Percentiles rank a stretch among this genome's conserved stretches.
phyloP scores from a whole-genome alignment of 768 basidiomycete species.

The Boletus rubroflammeus region DNA sequence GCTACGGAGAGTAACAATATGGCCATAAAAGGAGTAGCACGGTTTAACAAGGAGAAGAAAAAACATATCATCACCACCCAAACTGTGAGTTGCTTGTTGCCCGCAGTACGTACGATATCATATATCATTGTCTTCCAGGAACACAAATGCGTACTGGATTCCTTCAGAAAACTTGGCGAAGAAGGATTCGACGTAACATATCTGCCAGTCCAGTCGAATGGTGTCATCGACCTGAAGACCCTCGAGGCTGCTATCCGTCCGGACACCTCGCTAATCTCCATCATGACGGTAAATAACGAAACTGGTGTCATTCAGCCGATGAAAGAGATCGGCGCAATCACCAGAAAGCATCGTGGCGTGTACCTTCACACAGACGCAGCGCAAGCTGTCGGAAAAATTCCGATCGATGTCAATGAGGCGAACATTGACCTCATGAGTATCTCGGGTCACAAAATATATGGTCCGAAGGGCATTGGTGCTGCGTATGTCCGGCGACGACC shows the following conservation, averaged over 20 bases:
- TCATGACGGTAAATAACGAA: conserved; percentile 99
- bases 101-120: neutral
- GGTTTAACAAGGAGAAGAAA: conserved; percentile 92
- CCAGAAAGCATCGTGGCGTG: conserved; percentile 83
- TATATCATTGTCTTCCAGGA: conserved; percentile 50
- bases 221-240: conserved; percentile 71
- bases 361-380: conserved; percentile 98
- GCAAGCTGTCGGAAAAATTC: conserved; percentile 90
- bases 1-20: conserved; percentile 99
- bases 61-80: conserved; percentile 92
- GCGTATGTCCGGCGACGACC: conserved; percentile 92
- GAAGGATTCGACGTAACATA: conserved; percentile 98
- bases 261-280: conserved; percentile 89
- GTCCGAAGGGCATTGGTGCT: conserved; percentile 94
- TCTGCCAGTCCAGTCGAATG: conserved; percentile 88
- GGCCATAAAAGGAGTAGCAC: conserved; percentile 94
- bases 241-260: conserved; percentile 88
- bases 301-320: conserved; percentile 98
- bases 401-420: conserved; percentile 90
- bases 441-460: conserved; percentile 96
- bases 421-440: conserved; percentile 96
- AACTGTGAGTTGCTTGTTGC: conserved; percentile 54
- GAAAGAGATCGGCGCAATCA: conserved; percentile 86
- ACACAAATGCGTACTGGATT: conserved; percentile 99
- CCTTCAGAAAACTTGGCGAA: conserved; percentile 90